phyloP scores from a whole-genome alignment of 176 grass and related monocot species.

The Melocanna baccifera region DNA sequence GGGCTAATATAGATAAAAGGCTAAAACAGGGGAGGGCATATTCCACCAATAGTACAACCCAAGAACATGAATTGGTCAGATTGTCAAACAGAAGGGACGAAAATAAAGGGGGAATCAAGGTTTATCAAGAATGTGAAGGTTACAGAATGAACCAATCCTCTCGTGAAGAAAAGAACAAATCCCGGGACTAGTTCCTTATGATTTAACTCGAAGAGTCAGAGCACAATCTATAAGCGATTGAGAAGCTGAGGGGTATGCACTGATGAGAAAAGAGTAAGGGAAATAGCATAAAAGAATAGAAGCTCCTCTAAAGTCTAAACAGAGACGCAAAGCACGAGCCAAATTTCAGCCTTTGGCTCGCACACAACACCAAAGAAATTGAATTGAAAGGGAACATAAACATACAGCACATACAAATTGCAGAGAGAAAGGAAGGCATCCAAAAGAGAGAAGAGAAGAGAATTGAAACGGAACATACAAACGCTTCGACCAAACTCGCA shows the following conservation, averaged over 20 bases:
- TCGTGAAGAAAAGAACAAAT: not conserved
- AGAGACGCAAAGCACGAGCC: too few relatives aligned
- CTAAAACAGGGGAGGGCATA: conserved; percentile 3
- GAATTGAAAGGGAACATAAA: not conserved
- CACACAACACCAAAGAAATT: not conserved
- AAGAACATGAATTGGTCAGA: not conserved
- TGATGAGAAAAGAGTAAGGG: not conserved
- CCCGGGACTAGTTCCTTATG: not conserved
- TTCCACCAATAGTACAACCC: not conserved
- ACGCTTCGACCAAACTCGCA: too few relatives aligned
- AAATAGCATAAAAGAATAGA: not conserved
- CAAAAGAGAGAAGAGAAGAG: not conserved
- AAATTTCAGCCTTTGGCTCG: not conserved
- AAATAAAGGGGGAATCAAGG: too few relatives aligned
- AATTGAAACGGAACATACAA: not conserved
- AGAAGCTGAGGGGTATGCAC: not conserved
- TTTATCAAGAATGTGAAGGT: too few relatives aligned
- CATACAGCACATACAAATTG: not conserved
- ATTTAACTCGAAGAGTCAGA: not conserved
- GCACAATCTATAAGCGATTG: not conserved
- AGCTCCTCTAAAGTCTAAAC: too few relatives aligned
- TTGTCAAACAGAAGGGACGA: not conserved
- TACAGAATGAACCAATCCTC: too few relatives aligned
- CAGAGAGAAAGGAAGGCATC: too few relatives aligned
- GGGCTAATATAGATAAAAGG: conserved; percentile 1